A percentile compares a stretch with the other conserved stretches of the same genome.
Conservation (phyloP, 2,329 filamentous ascomycete species). For the Mycosphaerella sp. region DNA sequence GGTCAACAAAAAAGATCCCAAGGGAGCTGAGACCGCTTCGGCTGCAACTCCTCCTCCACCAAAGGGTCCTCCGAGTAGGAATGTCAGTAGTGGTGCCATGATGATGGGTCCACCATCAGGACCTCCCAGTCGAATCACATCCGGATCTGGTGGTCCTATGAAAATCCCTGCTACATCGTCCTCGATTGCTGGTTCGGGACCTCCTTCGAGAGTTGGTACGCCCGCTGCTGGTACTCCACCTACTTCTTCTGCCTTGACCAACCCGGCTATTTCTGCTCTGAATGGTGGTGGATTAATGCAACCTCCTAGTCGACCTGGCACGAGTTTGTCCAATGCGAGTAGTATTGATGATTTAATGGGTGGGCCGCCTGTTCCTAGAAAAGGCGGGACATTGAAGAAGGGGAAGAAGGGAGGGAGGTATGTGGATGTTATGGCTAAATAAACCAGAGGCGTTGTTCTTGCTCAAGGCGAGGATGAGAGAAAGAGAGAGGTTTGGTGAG, state of each 20-base stretch:
- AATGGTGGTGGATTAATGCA: conserved; percentile 28
- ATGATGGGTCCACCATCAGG: conserved; percentile 45
- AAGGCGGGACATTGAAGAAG: conserved; percentile 50
- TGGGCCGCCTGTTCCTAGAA: conserved; percentile 53
- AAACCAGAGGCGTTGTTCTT: background rate
- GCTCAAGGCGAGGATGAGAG: too few relatives aligned
- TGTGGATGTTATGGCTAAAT: conserved; percentile 84
- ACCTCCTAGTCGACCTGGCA: conserved; percentile 65
- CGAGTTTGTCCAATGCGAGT: conserved; percentile 83
- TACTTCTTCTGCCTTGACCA: conserved; percentile 7
- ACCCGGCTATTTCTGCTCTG: conserved; percentile 10
- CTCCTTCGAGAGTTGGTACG: conserved; percentile 29
- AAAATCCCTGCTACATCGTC: conserved; percentile 12
- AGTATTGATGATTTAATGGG: conserved; percentile 91
- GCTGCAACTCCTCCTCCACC: conserved; percentile 67
- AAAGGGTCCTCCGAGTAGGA: conserved; percentile 46
- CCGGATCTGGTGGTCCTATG: conserved; percentile 13
- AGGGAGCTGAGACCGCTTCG: conserved; percentile 50
- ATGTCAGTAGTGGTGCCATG: conserved; percentile 46
- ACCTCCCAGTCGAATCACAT: conserved; percentile 26
- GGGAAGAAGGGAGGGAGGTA: conserved; percentile 82
- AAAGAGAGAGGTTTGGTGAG: too few relatives aligned
- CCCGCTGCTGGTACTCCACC: conserved; percentile 22
- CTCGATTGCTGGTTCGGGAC: conserved; percentile 21
- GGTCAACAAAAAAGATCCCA: conserved; percentile 83